A percentile compares a stretch with the other conserved stretches of the same genome.
Evolutionary conservation across 352 stramenopile species (phyloP).

Genomic region (Phytophthora ramorum): DNA sequence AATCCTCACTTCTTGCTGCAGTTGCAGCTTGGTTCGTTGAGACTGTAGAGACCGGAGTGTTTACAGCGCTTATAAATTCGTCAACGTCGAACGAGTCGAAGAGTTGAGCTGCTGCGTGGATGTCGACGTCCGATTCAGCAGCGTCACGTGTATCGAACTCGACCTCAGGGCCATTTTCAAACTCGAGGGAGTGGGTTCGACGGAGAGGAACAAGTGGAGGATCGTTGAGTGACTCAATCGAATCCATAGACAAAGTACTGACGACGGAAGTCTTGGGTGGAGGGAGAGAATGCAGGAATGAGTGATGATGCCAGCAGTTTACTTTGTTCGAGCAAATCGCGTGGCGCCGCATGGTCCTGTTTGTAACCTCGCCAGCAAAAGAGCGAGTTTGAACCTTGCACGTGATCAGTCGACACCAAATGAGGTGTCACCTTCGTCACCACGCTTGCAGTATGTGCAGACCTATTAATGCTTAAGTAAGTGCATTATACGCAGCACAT

Average conservation of each 20-base stretch:
- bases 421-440: background rate
- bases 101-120: conserved; percentile 10
- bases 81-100: conserved; percentile 19
- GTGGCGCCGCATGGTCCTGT: background rate
- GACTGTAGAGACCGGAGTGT: background rate
- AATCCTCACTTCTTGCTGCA: background rate
- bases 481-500: too few species aligned
- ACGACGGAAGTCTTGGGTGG: background rate
- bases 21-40: background rate
- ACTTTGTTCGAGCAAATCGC: background rate
- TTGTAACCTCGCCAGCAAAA: conserved; percentile 2
- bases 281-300: background rate
- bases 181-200: conserved; percentile 17
- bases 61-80: conserved; percentile 1
- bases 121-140: conserved; percentile 3
- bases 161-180: background rate
- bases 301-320: conserved; percentile 15
- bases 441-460: too few species aligned
- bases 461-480: too few species aligned
- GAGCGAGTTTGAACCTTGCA: background rate
- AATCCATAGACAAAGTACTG: conserved; percentile 2
- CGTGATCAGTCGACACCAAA: conserved; percentile 7
- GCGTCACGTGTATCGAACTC: background rate
- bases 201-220: background rate
- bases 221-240: background rate